phyloP scores from a whole-genome alignment of 768 basidiomycete species.

The Panaeolus papilionaceus region DNA sequence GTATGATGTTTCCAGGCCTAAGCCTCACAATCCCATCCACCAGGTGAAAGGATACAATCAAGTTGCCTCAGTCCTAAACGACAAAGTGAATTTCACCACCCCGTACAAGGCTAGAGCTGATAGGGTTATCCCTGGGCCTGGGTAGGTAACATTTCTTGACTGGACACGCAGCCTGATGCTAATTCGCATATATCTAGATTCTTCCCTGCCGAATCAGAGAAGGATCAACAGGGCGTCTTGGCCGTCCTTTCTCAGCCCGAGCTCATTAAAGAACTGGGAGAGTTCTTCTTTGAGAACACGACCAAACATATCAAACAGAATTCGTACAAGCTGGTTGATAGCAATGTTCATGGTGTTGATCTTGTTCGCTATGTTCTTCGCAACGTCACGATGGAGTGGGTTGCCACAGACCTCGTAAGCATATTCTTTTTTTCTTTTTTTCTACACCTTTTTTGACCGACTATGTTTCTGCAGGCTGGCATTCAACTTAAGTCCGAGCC shows the following conservation, averaged over 20 bases:
- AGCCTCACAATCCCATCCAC: conserved; percentile 29
- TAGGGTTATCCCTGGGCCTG: conserved; percentile 61
- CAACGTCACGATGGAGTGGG: conserved; percentile 72
- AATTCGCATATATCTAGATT: conserved; percentile 51
- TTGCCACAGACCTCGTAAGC: conserved; percentile 70
- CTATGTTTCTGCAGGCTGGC: conserved; percentile 57
- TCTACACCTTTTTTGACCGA: too few species aligned
- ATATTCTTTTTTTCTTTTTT: background rate
- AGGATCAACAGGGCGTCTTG: conserved; percentile 55
- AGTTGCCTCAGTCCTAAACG: conserved; percentile 58
- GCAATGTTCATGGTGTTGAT: conserved; percentile 61
- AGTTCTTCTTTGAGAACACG: conserved; percentile 73
- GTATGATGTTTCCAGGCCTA: conserved; percentile 65
- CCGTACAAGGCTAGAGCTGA: conserved; percentile 57
- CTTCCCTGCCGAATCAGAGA: conserved; percentile 61
- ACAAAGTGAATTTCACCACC: conserved; percentile 48
- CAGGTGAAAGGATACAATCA: conserved; percentile 53
- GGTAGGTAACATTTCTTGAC: conserved; percentile 44
- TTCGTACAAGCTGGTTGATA: conserved; percentile 65
- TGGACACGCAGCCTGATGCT: background rate
- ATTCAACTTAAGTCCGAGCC: conserved; percentile 69
- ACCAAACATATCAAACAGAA: conserved; percentile 57
- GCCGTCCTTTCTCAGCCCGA: conserved; percentile 55
- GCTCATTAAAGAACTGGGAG: conserved; percentile 53
- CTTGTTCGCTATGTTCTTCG: conserved; percentile 74